A percentile compares a stretch with the other conserved stretches of the same genome.
phyloP scores from a whole-genome alignment of 306 rosid genomes.

The Mucuna pruriens region DNA sequence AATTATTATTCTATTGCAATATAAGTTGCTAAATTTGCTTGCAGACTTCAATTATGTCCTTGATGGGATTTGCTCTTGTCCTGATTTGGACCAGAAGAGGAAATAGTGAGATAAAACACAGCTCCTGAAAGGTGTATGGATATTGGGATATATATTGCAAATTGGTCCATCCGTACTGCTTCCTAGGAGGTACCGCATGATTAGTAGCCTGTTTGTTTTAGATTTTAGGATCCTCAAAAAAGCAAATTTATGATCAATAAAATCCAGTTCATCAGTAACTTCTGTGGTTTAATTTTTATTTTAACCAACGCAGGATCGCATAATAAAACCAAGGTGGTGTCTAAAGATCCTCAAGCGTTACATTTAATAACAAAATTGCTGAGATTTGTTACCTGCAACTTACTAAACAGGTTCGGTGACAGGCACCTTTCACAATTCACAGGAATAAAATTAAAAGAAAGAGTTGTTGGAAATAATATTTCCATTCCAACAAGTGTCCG shows the following conservation, averaged over 20 bases:
- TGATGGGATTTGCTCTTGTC: conserved; percentile 97
- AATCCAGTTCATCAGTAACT: not conserved
- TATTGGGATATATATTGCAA: not conserved
- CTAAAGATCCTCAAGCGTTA: not conserved
- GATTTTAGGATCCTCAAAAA: not conserved
- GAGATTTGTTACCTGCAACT: too few relatives aligned
- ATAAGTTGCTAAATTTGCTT: conserved; percentile 40
- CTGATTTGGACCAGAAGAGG: conserved; percentile 72
- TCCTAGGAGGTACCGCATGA: conserved; percentile 3
- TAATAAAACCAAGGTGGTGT: not conserved
- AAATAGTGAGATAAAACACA: conserved; percentile 45
- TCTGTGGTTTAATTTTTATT: not conserved
- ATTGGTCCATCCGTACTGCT: conserved; percentile 27
- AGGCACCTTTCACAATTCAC: not conserved
- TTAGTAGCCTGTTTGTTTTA: not conserved
- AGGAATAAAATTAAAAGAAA: not conserved
- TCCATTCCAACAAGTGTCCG: not conserved
- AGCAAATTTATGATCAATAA: not conserved
- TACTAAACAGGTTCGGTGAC: not conserved
- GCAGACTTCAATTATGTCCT: conserved; percentile 95
- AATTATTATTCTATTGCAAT: conserved; percentile 2
- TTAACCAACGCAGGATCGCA: not conserved
- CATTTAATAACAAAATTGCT: too few relatives aligned
- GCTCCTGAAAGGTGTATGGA: conserved; percentile 28
- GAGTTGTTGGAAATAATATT: not conserved